Conservation (phyloP, 805 yeast genomes). For the Metschnikowia lunata region DNA sequence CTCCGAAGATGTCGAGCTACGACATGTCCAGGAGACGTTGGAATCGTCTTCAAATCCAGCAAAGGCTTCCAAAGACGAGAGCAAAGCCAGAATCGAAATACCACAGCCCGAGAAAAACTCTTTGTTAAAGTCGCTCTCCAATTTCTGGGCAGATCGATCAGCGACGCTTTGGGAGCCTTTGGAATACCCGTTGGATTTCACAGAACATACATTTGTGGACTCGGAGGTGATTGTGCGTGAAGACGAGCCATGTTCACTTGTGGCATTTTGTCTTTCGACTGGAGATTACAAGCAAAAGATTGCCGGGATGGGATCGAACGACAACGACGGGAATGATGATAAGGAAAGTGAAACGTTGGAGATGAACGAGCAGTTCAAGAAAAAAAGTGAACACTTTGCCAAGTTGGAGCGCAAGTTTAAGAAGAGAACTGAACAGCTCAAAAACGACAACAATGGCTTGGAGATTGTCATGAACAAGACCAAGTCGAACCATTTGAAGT, state of each 20-base stretch:
- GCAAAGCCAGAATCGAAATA: conserved; percentile 21
- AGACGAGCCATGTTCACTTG: conserved; percentile 92
- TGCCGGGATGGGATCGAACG: conserved; percentile 27
- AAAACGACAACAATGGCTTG: conserved; percentile 30
- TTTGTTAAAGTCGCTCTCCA: conserved; percentile 74
- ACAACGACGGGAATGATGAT: conserved; percentile 3
- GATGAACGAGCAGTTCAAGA: conserved; percentile 26
- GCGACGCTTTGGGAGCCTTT: conserved; percentile 94
- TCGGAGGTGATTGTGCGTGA: conserved; percentile 91
- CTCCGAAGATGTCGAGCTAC: not conserved
- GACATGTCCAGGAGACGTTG: not conserved
- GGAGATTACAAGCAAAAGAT: conserved; percentile 74
- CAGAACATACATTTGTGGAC: conserved; percentile 91
- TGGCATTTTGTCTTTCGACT: conserved; percentile 87
- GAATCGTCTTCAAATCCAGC: not conserved
- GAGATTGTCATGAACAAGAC: conserved; percentile 74
- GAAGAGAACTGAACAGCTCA: conserved; percentile 21
- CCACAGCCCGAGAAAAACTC: conserved; percentile 65
- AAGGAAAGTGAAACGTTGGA: conserved; percentile 21
- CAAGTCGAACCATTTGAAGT: conserved; percentile 85
- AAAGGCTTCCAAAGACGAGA: conserved; percentile 1
- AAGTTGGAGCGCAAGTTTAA: conserved; percentile 42
- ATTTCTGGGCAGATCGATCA: conserved; percentile 96
- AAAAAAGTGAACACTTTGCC: conserved; percentile 34
- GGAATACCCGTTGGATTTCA: conserved; percentile 70